A percentile compares a stretch with the other conserved stretches of the same genome.
These are phyloP conservation scores for Oligophagozyma castellii DNA, from an alignment of 1,139 yeast genomes.

Conservation along the genomic window DNA sequence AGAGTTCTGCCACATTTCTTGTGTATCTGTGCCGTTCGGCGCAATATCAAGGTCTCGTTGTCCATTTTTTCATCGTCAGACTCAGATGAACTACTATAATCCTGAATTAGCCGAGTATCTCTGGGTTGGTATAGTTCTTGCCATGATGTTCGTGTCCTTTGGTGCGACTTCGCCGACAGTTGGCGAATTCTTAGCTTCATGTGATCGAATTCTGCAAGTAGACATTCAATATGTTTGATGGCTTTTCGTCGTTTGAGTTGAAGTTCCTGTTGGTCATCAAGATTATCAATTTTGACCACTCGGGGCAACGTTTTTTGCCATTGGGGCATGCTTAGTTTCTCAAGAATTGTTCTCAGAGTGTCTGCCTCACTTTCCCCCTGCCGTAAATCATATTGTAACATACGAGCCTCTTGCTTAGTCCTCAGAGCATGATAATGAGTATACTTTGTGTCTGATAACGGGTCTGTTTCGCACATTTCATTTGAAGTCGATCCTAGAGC, in stretches of 20 bases:
- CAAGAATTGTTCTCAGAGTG: conserved; percentile 14
- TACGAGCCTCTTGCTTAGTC: conserved; percentile 53
- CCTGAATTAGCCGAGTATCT: conserved; percentile 12
- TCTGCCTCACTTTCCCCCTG: conserved; percentile 33
- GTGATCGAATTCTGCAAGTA: conserved; percentile 35
- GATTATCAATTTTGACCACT: conserved; percentile 41
- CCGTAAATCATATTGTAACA: conserved; percentile 48
- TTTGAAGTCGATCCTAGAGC: no score
- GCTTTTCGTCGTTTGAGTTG: conserved; percentile 38
- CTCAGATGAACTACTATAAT: conserved; percentile 21
- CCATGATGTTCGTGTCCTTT: no score
- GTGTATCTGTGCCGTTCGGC: conserved; percentile 9
- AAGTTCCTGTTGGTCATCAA: conserved; percentile 35
- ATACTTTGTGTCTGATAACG: conserved; percentile 35
- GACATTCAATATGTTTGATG: conserved; percentile 33
- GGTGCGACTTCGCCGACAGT: no score
- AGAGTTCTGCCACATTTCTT: conserved; percentile 15
- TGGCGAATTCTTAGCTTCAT: conserved; percentile 23
- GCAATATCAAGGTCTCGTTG: conserved; percentile 9
- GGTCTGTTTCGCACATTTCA: conserved; percentile 24
- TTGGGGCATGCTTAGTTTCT: conserved; percentile 34
- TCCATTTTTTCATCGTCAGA: conserved; percentile 18
- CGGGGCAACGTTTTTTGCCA: conserved; percentile 42
- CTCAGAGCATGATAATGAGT: conserved; percentile 42
- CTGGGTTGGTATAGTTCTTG: conserved; percentile 6